phyloP scores from a whole-genome alignment of 2,329 filamentous ascomycete species.

The Cercospora citrullina region DNA sequence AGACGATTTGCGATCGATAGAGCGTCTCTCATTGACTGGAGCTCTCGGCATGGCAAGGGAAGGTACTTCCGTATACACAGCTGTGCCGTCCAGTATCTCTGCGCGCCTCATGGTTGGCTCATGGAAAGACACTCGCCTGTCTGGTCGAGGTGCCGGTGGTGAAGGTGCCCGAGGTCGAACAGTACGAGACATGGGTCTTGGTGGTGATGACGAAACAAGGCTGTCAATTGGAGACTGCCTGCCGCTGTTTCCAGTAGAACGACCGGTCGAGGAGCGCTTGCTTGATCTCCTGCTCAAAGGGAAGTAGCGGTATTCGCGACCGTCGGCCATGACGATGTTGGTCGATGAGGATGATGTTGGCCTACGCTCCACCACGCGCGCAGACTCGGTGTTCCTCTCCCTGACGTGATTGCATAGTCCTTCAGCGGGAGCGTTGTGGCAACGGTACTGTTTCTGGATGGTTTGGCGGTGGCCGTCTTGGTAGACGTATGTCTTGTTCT shows the following conservation, averaged over 20 bases:
- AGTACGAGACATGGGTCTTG: conserved; percentile 17
- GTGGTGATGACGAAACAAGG: conserved; percentile 24
- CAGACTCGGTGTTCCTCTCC: conserved; percentile 17
- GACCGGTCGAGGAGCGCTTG: conserved; percentile 26
- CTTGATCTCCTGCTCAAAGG: conserved; percentile 26
- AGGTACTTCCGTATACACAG: conserved; percentile 30
- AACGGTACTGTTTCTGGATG: conserved; percentile 27
- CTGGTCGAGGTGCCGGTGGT: conserved; percentile 15
- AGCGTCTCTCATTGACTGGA: conserved; percentile 23
- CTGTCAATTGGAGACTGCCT: conserved; percentile 25
- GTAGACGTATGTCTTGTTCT: conserved; percentile 34
- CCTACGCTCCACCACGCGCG: conserved; percentile 26
- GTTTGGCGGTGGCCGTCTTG: conserved; percentile 27
- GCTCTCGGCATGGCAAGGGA: conserved; percentile 27
- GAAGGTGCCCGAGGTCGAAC: conserved; percentile 25
- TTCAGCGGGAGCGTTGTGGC: conserved; percentile 26
- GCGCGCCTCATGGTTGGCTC: conserved; percentile 16
- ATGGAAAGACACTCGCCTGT: conserved; percentile 12
- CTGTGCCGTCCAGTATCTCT: conserved; percentile 29
- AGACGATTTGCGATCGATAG: conserved; percentile 12
- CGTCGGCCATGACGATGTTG: conserved; percentile 31
- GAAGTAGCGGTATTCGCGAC: conserved; percentile 28
- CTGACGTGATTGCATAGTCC: conserved; percentile 30
- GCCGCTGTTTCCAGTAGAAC: conserved; percentile 15
- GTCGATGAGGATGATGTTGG: conserved; percentile 21